Conservation (phyloP, 495 filamentous ascomycete species). For the Viridothelium virens region DNA sequence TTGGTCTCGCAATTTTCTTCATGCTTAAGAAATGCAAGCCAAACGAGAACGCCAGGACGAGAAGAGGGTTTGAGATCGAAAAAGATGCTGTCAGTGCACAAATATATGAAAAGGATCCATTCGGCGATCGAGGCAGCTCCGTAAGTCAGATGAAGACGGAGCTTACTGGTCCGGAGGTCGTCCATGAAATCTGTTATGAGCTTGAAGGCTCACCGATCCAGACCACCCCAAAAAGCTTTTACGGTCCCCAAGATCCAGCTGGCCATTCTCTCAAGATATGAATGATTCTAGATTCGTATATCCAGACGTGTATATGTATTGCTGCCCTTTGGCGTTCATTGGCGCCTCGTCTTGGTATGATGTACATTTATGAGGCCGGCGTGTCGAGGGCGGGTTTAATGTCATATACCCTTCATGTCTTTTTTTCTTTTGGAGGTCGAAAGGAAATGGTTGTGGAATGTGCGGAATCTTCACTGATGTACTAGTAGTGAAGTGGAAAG, state of each 20-base stretch:
- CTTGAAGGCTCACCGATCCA: background rate
- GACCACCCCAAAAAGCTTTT: background rate
- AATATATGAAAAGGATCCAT: constrained; percentile 3
- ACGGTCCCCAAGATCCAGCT: background rate
- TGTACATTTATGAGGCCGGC: background rate
- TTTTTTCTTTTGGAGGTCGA: too few species aligned
- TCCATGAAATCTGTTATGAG: background rate
- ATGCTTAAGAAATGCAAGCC: background rate
- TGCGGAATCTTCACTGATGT: too few species aligned
- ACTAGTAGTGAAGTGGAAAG: too few species aligned
- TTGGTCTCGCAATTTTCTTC: background rate
- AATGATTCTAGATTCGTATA: background rate
- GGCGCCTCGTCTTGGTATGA: background rate
- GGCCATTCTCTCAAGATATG: background rate
- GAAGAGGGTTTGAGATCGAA: background rate
- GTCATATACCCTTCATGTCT: background rate
- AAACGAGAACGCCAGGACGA: background rate
- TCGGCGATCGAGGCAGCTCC: background rate
- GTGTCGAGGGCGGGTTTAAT: background rate
- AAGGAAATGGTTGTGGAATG: too few species aligned
- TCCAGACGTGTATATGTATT: background rate
- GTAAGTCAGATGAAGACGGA: background rate
- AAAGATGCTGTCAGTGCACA: background rate
- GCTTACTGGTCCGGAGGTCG: background rate
- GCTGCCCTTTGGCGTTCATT: background rate